Conservation (phyloP, 768 basidiomycete species). For the Cystofilobasidium capitatum region DNA sequence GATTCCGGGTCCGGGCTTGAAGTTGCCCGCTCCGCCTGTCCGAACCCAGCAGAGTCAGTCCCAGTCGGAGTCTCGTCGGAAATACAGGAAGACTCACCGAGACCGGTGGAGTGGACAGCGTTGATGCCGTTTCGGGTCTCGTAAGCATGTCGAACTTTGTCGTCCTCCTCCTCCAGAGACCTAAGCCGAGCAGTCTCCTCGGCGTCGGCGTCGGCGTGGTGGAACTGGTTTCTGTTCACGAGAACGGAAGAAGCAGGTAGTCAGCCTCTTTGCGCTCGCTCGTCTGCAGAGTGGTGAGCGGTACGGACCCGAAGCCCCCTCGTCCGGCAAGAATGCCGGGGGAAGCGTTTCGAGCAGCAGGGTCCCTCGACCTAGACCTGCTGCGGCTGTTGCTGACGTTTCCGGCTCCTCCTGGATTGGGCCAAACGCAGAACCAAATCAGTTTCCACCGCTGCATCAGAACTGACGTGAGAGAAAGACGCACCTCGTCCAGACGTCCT, state of each 20-base stretch:
- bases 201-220: not conserved
- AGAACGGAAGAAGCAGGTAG: not conserved
- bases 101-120: not conserved
- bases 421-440: not conserved
- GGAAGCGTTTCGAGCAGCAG: not conserved
- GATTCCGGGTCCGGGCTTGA: not conserved
- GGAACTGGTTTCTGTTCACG: not conserved
- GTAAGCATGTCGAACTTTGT: conserved; percentile 1
- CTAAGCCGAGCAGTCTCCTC: conserved; percentile 6
- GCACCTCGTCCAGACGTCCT: conserved; percentile 17
- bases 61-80: not conserved
- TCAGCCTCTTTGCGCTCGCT: not conserved
- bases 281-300: not conserved
- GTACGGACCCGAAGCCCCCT: not conserved
- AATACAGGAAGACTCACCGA: not conserved
- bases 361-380: conserved; percentile 1
- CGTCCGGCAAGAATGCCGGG: conserved; percentile 3
- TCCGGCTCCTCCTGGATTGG: not conserved
- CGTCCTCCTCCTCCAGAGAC: conserved; percentile 21
- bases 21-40: conserved; percentile 9
- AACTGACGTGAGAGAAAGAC: not conserved
- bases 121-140: conserved; percentile 9
- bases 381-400: not conserved
- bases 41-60: not conserved
- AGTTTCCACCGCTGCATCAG: not conserved